phyloP scores from a whole-genome alignment of 257 asterid genomes.

The Solanum arcanum region DNA sequence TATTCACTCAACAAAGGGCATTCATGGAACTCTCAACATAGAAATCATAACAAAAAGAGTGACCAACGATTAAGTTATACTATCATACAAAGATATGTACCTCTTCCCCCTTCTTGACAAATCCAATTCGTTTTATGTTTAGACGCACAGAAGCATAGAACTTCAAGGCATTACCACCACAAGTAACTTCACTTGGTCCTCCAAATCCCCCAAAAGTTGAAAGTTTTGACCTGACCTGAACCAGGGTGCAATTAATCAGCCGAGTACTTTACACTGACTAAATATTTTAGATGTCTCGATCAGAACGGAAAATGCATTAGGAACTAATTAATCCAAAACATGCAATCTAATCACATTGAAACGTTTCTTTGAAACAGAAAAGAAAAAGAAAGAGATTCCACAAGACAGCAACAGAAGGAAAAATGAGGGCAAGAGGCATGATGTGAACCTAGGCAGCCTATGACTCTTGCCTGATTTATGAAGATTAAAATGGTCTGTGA shows the following conservation, averaged over 20 bases:
- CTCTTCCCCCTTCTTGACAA: constrained; percentile 88
- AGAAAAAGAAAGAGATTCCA: not conserved
- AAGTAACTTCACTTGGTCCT: constrained; percentile 90
- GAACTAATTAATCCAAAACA: not conserved
- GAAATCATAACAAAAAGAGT: not conserved
- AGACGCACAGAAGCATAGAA: constrained; percentile 95
- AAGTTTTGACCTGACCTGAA: constrained; percentile 77
- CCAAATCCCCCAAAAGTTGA: constrained; percentile 74
- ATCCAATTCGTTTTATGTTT: constrained; percentile 70
- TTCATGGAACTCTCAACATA: not conserved
- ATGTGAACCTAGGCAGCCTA: not conserved
- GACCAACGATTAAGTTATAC: not conserved
- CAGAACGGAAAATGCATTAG: not conserved
- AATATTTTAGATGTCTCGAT: not conserved
- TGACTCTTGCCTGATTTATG: constrained; percentile 68
- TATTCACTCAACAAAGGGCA: not conserved
- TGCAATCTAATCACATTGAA: not conserved
- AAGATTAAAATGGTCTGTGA: constrained; percentile 86
- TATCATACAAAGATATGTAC: constrained; percentile 14
- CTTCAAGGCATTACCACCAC: constrained; percentile 98
- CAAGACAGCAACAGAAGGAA: not conserved
- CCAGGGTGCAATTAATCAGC: constrained; percentile 2
- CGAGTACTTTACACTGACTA: not conserved
- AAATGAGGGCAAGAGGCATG: not conserved
- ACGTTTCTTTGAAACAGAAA: not conserved